Base-by-base conservation (phyloP, 768 basidiomycete genomes). In the Phaeotremella skinneri region DNA sequence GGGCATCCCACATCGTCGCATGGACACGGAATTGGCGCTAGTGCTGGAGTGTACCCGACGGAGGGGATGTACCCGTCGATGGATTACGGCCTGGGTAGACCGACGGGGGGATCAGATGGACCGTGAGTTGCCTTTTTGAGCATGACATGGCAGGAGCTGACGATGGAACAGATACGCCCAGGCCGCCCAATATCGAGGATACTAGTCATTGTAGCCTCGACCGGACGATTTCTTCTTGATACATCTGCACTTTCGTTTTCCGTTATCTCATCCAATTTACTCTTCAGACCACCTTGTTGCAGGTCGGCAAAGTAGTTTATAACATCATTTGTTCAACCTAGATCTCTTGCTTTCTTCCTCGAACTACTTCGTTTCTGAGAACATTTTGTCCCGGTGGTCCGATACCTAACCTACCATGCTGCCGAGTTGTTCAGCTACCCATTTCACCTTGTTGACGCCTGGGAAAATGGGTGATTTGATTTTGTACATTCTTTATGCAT, bases 61-160 rank as follows among this genome's bases (percentile, higher is more conserved):
- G 68, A 72, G 32, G 21, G 55, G 49, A 47, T 31, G 41, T 67
- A 65, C 62, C 67, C 67, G 14, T 48, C 45, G 30, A 63, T 66
- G 14, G 64, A 64, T 16, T 30, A 55, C 34, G 66, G 65, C 42
- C 50, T 73, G n/a, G 71, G 71, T 50, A 59, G 71, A 61, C 71
- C 71, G 2, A 73, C 71, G 2, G 71, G 69, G 11, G 69, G 68
- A 31, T 49, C 59, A 26, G 71, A 73, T 30, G 71, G 71, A 59
- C 71, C 71, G 67, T 73, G 53, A 72, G 70, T 69, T 23, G 23
- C 5, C 2, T 3, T 16, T 20, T 39, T 53, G 27, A 49, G 20
- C 0, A 27, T 30, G 41, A 27, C 5, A 4, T 31, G 39, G 6
- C 47, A 34, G 2, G 5, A 32, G 49, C 51, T 4, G 21, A 20